phyloP scores from a whole-genome alignment of 2,329 filamentous ascomycete species.

The Beauveria scarabaeidicola region DNA sequence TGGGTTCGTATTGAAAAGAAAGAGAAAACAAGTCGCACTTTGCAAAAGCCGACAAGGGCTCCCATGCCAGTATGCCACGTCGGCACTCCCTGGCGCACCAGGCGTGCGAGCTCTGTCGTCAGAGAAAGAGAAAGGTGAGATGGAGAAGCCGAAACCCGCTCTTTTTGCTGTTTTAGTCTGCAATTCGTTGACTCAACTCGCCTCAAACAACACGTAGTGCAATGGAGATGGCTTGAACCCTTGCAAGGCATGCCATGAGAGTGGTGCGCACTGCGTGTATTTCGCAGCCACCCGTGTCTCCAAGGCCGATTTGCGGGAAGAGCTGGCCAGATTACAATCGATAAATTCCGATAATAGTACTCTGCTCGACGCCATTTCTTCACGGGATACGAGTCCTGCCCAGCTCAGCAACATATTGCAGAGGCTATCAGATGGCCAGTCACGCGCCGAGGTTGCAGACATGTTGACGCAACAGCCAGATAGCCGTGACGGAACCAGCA shows the following conservation, averaged over 20 bases:
- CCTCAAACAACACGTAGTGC: not conserved
- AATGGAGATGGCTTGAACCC: not conserved
- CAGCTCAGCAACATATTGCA: not conserved
- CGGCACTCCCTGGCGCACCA: not conserved
- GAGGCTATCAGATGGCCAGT: not conserved
- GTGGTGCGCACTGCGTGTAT: not conserved
- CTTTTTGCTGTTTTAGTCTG: too few species aligned
- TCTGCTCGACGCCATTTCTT: not conserved
- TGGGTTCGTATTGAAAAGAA: not conserved
- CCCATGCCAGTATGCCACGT: not conserved
- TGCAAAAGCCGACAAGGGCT: not conserved
- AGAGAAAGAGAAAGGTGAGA: constrained; percentile 6
- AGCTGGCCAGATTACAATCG: not conserved
- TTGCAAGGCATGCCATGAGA: constrained; percentile 1
- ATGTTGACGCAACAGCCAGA: not conserved
- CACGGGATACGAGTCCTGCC: not conserved
- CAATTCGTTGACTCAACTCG: too few species aligned
- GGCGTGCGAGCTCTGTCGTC: constrained; percentile 8
- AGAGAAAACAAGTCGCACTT: not conserved
- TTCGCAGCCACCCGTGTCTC: not conserved
- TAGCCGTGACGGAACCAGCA: not conserved
- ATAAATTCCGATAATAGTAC: not conserved
- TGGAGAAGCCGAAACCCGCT: not conserved
- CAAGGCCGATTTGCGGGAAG: not conserved
- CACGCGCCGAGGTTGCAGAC: not conserved